These are phyloP conservation scores for Barnettozyma siamensis DNA, from an alignment of 805 yeast genomes.

Conservation along the genomic window DNA sequence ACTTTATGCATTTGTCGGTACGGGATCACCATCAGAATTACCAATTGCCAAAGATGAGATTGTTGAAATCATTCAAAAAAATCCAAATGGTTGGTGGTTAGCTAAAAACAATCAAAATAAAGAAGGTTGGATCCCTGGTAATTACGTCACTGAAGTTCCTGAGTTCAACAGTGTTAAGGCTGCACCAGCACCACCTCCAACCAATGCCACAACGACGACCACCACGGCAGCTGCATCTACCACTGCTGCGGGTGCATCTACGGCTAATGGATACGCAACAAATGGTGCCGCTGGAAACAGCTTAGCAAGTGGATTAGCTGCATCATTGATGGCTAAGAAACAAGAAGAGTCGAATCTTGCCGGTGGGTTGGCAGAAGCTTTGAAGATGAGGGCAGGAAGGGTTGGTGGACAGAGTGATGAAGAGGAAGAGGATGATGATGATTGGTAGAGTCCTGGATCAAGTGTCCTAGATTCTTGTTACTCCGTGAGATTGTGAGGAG, in stretches of 20 bases:
- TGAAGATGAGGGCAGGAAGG: conserved; percentile 70
- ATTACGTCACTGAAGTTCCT: conserved; percentile 62
- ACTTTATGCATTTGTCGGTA: conserved; percentile 82
- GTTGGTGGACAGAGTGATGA: conserved; percentile 57
- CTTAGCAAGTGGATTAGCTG: conserved; percentile 53
- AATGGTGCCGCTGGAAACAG: too few relatives aligned
- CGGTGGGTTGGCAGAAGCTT: conserved; percentile 85
- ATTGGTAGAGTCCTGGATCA: conserved; percentile 48
- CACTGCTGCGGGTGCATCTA: too few relatives aligned
- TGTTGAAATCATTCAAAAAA: conserved; percentile 64
- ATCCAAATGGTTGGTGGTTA: conserved; percentile 91
- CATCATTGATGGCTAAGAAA: conserved; percentile 59
- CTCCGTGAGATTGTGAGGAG: too few relatives aligned
- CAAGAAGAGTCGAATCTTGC: conserved; percentile 59
- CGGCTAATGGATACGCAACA: too few relatives aligned
- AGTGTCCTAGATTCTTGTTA: background rate
- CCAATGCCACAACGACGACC: conserved; percentile 22
- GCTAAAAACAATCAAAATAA: conserved; percentile 49
- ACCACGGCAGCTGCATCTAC: conserved; percentile 1
- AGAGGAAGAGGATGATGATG: conserved; percentile 58
- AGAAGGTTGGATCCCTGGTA: conserved; percentile 98
- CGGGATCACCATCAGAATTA: conserved; percentile 75
- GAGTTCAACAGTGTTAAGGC: conserved; percentile 36
- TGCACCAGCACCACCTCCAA: conserved; percentile 28
- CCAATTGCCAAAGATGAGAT: conserved; percentile 74